phyloP scores from a whole-genome alignment of 1,139 yeast species.

The Yamadazyma blattariae region DNA sequence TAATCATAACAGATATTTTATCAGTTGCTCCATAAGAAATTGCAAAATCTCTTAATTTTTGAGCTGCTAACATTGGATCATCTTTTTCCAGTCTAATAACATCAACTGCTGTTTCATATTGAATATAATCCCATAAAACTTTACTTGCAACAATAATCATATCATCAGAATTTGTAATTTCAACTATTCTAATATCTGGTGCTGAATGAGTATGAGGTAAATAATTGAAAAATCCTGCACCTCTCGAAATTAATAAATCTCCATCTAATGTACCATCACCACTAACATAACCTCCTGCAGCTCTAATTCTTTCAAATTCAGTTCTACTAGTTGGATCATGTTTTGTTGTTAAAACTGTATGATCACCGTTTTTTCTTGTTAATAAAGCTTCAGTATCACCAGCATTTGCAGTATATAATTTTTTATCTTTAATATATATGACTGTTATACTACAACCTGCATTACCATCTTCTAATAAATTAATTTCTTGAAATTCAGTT shows the following conservation, averaged over 20 bases:
- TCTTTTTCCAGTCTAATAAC: slow-evolving; percentile 78
- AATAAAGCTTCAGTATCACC: slow-evolving; percentile 89
- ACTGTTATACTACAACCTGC: slow-evolving; percentile 90
- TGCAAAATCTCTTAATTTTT: slow-evolving; percentile 89
- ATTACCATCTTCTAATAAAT: slow-evolving; percentile 58
- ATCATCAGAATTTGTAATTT: slow-evolving; percentile 71
- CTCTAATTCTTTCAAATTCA: slow-evolving; percentile 85
- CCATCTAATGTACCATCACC: slow-evolving; percentile 87
- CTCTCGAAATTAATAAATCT: slow-evolving; percentile 78
- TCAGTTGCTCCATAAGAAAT: slow-evolving; percentile 87
- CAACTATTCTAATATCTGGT: slow-evolving; percentile 68
- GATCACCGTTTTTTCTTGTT: slow-evolving; percentile 80
- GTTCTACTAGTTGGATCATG: slow-evolving; percentile 81
- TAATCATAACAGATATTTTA: slow-evolving; percentile 79
- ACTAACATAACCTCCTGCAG: slow-evolving; percentile 87
- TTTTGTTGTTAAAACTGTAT: slow-evolving; percentile 64
- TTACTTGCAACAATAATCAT: slow-evolving; percentile 83
- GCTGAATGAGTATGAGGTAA: slow-evolving; percentile 90
- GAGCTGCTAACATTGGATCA: slow-evolving; percentile 91
- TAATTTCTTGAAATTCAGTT: slow-evolving; percentile 44
- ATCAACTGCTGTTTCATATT: slow-evolving; percentile 87
- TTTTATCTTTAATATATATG: slow-evolving; percentile 69
- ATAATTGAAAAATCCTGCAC: slow-evolving; percentile 84
- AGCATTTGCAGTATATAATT: slow-evolving; percentile 77
- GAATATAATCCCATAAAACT: slow-evolving; percentile 81